Conservation (phyloP, 768 basidiomycete species). For the Russula lepida region DNA sequence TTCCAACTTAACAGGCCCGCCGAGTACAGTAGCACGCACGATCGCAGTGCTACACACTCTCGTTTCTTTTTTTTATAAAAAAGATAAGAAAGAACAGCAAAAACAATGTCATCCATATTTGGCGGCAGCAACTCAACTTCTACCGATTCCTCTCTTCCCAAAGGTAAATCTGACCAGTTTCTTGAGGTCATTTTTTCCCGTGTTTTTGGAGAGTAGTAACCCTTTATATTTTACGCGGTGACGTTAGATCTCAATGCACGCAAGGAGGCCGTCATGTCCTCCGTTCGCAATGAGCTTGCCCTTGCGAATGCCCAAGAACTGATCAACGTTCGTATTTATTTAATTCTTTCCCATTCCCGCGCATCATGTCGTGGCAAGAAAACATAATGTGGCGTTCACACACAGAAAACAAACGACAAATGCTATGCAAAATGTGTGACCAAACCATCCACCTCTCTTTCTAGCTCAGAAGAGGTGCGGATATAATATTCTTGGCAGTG, state of each 20-base stretch:
- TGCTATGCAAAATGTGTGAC: constrained; percentile 72
- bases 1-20: too few relatives aligned
- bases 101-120: constrained; percentile 24
- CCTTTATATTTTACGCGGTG: neutral
- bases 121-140: constrained; percentile 17
- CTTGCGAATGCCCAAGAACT: constrained; percentile 73
- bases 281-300: constrained; percentile 61
- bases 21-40: too few relatives aligned
- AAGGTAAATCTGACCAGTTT: constrained; percentile 2
- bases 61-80: neutral
- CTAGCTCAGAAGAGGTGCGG: constrained; percentile 62
- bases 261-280: constrained; percentile 46
- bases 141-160: constrained; percentile 10
- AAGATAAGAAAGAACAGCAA: neutral
- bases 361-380: neutral
- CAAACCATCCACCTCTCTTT: constrained; percentile 64
- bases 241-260: constrained; percentile 32
- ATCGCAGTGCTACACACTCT: neutral
- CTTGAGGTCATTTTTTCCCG: too few relatives aligned
- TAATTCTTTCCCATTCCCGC: neutral
- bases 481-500: neutral
- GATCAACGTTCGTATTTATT: constrained; percentile 47
- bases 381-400: neutral
- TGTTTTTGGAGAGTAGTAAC: neutral
- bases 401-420: constrained; percentile 68